Evolutionary conservation across 306 rosid species (phyloP), one percentile per base, ranked within the genome.

Genomic region (Mimosa pudica): DNA sequence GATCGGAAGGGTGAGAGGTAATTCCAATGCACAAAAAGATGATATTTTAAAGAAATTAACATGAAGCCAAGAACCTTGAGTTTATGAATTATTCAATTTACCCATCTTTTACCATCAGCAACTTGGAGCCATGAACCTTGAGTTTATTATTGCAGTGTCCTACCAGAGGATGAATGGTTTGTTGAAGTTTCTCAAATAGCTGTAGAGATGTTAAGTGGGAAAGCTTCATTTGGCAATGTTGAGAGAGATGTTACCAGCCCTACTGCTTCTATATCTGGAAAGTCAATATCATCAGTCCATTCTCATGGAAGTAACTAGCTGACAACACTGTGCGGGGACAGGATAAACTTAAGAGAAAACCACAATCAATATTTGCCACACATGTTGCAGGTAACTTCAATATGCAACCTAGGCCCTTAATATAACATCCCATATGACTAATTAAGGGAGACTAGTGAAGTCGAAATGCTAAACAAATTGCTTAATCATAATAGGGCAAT

Each of bases 121-220:
- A 61, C 78, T 75, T 75, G 48, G 16, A 76, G 63, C 77, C 73
- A 18, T 24, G 69, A 51, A 46, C 44, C 68, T 20, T 60, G 82
- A 70, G 83, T 45, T 10, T 41, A 45, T 48, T 81, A 75, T 38
- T 74, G 33, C 91, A 94, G 98, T 78, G 79, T 80, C 10, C 84
- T 90, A 85, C 99, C 98, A 32, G 96, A 93, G 79, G 97, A 92
- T 73, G 99, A 91, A 48, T 95, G 97, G 97, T 95, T 95, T 84
- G 99, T 93, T 71, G 94, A 95, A 84, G 94, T 93, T 48, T 86
- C 92, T 16, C 96, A 93, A 83, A 95, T 93, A 73, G 90, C 98
- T 32, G 77, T 90, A 63, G 90, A 95, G 89, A 89, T 91, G 90
- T 68, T 93, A 68, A 89, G 77, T 1, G 98, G 97, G 73, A 91